phyloP scores from a whole-genome alignment of 2,329 filamentous ascomycete genomes.

The Thermomyces lanuginosus region DNA sequence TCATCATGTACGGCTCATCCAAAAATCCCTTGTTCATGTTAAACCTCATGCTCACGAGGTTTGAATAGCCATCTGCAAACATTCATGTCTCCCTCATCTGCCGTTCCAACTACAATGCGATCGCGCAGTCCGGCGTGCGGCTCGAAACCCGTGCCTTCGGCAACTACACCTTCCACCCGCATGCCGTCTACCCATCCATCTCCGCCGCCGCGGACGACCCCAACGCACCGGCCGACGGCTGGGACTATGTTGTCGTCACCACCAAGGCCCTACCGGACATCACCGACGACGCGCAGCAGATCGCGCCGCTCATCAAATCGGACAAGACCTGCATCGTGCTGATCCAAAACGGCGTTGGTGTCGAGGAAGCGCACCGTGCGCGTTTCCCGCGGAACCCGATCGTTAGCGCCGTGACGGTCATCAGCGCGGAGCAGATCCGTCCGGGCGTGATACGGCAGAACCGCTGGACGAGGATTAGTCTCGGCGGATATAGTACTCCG shows the following conservation, averaged over 20 bases:
- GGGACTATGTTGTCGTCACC: constrained; percentile 53
- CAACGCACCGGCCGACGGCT: constrained; percentile 28
- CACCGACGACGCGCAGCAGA: constrained; percentile 43
- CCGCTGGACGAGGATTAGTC: constrained; percentile 55
- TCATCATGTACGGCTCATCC: neutral
- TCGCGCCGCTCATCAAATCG: constrained; percentile 42
- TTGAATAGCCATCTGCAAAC: constrained; percentile 10
- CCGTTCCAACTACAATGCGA: constrained; percentile 54
- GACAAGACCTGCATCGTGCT: constrained; percentile 42
- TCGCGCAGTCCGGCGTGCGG: constrained; percentile 44
- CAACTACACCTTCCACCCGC: constrained; percentile 46
- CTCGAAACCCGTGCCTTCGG: constrained; percentile 52
- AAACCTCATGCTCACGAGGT: neutral
- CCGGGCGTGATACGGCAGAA: constrained; percentile 52
- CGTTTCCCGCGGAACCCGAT: constrained; percentile 47
- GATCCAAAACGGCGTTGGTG: constrained; percentile 56
- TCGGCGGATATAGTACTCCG: constrained; percentile 44
- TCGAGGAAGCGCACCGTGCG: constrained; percentile 47
- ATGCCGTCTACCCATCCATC: constrained; percentile 43
- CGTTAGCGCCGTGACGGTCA: constrained; percentile 52
- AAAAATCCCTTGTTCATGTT: neutral
- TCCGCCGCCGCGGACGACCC: constrained; percentile 37
- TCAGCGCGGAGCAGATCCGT: constrained; percentile 49
- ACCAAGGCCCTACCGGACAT: constrained; percentile 55
- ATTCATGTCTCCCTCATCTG: constrained; percentile 53